Conservation (phyloP, 305 asterid species). For the Solanum hybrid region DNA sequence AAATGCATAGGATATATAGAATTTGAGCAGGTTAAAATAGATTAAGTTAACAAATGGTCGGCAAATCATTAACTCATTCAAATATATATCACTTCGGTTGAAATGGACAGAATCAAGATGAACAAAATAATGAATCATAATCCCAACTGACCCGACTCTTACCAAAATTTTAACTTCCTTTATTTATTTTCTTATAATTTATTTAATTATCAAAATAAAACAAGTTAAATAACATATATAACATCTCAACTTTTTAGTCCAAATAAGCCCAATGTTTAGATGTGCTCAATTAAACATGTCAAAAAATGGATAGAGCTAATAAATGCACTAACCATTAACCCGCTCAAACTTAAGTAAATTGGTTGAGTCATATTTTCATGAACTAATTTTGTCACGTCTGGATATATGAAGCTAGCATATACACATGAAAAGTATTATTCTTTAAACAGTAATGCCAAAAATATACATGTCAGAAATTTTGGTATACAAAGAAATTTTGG, state of each 20-base stretch:
- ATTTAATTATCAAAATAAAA: not conserved
- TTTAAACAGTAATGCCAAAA: not conserved
- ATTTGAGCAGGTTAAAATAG: not conserved
- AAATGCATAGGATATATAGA: not conserved
- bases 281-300: not conserved
- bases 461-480: not conserved
- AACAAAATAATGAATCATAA: not conserved
- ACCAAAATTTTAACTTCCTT: not conserved
- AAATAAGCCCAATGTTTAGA: not conserved
- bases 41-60: not conserved
- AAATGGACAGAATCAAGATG: not conserved
- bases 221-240: not conserved
- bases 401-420: not conserved
- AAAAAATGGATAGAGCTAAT: not conserved
- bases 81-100: not conserved
- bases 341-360: not conserved
- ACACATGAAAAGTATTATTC: not conserved
- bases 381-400: not conserved
- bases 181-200: not conserved
- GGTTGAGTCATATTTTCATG: not conserved
- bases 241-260: not conserved
- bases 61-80: not conserved
- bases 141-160: not conserved
- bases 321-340: accelerated
- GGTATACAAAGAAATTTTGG: no score